Percentiles rank a stretch among this genome's conserved stretches.
Evolutionary conservation across 2,329 filamentous ascomycete species (phyloP).

Genomic region (Phialemoniopsis sp.): DNA sequence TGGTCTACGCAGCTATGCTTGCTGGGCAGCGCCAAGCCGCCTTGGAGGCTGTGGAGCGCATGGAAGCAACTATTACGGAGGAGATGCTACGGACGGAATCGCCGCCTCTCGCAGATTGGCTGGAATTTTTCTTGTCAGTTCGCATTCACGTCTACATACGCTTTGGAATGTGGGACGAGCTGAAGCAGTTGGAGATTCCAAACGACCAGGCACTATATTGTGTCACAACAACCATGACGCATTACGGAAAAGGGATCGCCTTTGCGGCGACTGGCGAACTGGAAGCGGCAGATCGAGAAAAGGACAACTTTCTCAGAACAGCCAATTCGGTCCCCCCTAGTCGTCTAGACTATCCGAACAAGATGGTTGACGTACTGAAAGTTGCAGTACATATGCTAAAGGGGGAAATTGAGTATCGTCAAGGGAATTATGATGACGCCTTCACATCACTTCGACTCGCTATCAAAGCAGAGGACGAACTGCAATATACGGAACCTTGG

Average conservation of each 20-base stretch:
- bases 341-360: conserved; percentile 5
- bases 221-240: conserved; percentile 47
- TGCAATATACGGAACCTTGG: conserved; percentile 55
- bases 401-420: conserved; percentile 55
- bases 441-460: conserved; percentile 41
- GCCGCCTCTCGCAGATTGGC: conserved; percentile 51
- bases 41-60: conserved; percentile 37
- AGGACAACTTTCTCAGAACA: too few species aligned
- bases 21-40: conserved; percentile 45
- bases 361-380: conserved; percentile 8
- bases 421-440: conserved; percentile 39
- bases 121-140: conserved; percentile 47
- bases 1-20: conserved; percentile 56
- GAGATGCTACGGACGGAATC: conserved; percentile 41
- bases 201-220: conserved; percentile 42
- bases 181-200: conserved; percentile 38
- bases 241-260: conserved; percentile 50
- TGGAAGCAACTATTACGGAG: too few species aligned
- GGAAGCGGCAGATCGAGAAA: too few species aligned
- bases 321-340: too few species aligned
- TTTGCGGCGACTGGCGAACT: too few species aligned
- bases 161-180: conserved; percentile 50
- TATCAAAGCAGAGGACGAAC: conserved; percentile 43
- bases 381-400: conserved; percentile 46
- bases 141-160: conserved; percentile 49